Conservation (phyloP, 2,329 filamentous ascomycete species). For the Epichloe festucae region DNA sequence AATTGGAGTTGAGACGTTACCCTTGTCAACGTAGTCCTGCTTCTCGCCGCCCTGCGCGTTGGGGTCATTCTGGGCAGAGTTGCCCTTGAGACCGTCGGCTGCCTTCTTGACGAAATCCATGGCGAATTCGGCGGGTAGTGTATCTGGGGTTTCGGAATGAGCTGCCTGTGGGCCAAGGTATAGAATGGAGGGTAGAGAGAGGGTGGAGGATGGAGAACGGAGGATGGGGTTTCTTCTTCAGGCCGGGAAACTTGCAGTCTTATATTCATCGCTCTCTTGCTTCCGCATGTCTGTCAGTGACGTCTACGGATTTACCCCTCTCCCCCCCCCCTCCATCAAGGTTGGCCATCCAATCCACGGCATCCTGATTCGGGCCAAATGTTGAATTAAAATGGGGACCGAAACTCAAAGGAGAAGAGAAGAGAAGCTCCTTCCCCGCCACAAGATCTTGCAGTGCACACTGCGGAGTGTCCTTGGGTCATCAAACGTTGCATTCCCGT, state of each 20-base stretch:
- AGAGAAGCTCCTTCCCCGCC: background rate
- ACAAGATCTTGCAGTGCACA: too few relatives aligned
- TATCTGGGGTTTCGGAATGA: background rate
- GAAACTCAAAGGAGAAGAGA: background rate
- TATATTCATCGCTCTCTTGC: background rate
- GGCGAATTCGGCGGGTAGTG: background rate
- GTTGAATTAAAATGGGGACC: background rate
- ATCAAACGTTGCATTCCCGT: too few relatives aligned
- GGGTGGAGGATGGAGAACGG: too few relatives aligned
- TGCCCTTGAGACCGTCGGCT: constrained; percentile 10
- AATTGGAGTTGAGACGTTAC: constrained; percentile 9
- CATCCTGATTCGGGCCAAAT: too few relatives aligned
- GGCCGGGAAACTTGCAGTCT: background rate
- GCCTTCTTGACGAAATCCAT: constrained; percentile 30
- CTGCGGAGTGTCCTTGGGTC: too few relatives aligned
- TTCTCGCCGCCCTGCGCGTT: constrained; percentile 8
- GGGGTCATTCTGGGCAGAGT: constrained; percentile 8
- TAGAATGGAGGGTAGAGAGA: too few relatives aligned
- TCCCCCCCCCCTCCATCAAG: background rate
- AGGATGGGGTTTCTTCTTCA: too few relatives aligned
- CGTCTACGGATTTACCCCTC: background rate
- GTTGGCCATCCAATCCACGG: background rate
- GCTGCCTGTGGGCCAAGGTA: background rate
- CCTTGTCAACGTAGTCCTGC: constrained; percentile 27
- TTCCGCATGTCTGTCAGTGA: background rate